phyloP scores from a whole-genome alignment of 179 eudicot species.

The Camellia oleifera region DNA sequence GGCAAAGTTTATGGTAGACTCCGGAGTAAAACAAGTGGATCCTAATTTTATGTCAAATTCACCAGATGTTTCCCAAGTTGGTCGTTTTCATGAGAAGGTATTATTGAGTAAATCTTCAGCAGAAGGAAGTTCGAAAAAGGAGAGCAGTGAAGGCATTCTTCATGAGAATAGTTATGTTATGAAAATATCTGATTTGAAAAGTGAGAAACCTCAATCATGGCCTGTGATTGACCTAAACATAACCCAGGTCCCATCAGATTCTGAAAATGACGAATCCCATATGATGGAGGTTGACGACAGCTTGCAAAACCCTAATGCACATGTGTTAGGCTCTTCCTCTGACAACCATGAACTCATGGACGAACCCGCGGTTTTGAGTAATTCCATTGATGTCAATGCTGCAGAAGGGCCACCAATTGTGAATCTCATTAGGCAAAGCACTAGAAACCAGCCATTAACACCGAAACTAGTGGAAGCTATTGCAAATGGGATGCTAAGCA shows the following conservation, averaged over 20 bases:
- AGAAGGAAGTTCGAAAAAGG: conserved; percentile 16
- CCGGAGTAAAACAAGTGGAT: background rate
- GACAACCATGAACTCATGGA: background rate
- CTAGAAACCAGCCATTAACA: conserved; percentile 25
- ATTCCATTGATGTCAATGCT: background rate
- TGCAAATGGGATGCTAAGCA: conserved; percentile 22
- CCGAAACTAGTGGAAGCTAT: conserved; percentile 26
- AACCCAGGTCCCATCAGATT: conserved; percentile 9
- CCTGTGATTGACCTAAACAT: conserved; percentile 17
- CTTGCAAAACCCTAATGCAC: background rate
- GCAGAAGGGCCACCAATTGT: background rate
- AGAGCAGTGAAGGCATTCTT: conserved; percentile 14
- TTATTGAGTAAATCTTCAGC: conserved; percentile 4
- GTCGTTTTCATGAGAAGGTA: conserved; percentile 22
- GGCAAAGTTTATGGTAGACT: conserved; percentile 1
- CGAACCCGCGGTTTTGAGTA: background rate
- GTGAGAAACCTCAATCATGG: conserved; percentile 5
- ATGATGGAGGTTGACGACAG: background rate
- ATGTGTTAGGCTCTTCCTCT: background rate
- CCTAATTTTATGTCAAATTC: background rate
- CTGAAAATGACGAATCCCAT: conserved; percentile 1
- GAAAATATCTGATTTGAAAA: background rate
- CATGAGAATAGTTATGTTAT: background rate
- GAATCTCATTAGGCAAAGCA: conserved; percentile 22
- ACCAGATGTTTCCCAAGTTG: conserved; percentile 14